These are phyloP conservation scores for Leccinum arenicola DNA, from an alignment of 768 basidiomycete genomes.

Conservation along the genomic window DNA sequence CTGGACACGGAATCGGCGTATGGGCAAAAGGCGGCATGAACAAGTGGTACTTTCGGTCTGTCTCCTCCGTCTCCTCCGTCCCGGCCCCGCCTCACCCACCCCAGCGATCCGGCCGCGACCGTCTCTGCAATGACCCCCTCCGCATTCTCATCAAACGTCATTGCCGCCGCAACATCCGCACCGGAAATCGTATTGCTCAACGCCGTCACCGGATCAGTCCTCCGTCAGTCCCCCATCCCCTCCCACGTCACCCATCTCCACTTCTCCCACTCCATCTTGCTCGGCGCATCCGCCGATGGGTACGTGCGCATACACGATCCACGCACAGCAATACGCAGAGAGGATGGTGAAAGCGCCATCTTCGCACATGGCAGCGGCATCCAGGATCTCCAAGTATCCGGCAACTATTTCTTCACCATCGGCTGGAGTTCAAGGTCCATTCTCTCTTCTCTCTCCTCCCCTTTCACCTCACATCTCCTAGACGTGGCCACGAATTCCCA, in stretches of 20 bases:
- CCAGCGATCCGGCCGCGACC: conserved; percentile 33
- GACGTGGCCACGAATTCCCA: conserved; percentile 83
- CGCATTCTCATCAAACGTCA: conserved; percentile 46
- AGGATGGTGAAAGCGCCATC: conserved; percentile 51
- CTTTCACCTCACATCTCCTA: conserved; percentile 32
- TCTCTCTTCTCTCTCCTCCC: neutral
- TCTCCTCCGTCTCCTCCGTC: neutral
- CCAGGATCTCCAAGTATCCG: conserved; percentile 75
- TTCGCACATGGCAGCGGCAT: conserved; percentile 82
- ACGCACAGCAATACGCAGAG: conserved; percentile 53
- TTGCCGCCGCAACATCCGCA: conserved; percentile 57
- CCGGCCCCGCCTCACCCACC: conserved; percentile 13
- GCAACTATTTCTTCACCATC: conserved; percentile 81
- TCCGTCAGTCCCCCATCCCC: conserved; percentile 55
- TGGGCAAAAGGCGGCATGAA: conserved; percentile 86
- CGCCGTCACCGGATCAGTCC: conserved; percentile 62
- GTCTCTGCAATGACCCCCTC: conserved; percentile 46
- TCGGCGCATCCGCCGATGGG: conserved; percentile 75
- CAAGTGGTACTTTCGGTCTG: conserved; percentile 73
- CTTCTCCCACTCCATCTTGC: conserved; percentile 58
- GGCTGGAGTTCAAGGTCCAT: conserved; percentile 80
- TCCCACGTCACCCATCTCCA: conserved; percentile 64
- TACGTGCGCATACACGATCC: conserved; percentile 68
- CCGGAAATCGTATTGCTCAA: conserved; percentile 72
- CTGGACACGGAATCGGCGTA: conserved; percentile 67